Evolutionary conservation across 805 yeast genomes (phyloP), one percentile per base, ranked within the genome.

Genomic region (Millerozyma miso): DNA sequence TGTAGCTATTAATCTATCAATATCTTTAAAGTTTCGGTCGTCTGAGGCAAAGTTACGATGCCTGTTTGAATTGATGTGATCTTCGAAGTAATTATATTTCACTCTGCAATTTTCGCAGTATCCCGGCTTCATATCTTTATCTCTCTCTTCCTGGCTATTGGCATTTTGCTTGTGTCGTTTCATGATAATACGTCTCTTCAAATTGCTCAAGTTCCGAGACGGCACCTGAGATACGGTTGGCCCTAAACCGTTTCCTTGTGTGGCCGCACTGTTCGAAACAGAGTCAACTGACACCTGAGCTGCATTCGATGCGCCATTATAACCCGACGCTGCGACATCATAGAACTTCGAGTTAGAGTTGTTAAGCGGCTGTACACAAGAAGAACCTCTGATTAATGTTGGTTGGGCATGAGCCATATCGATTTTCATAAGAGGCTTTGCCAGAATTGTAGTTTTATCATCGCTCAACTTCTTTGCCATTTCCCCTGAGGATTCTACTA

Each of bases 101-200:
- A 84, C 85, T 18, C 91, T 73, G 63, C 99, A 91, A 58, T 91
- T 91, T 59, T 91, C 99, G 65, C 99, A 91, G 62, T 87, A 90
- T 0, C 97, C 97, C 0, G 91, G 77, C 39, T 63, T 64, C 35
- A 58, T 43, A 32, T 67, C 73, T 39, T 60, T 61, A 31, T 59
- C 62, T 42, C 53, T 57, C 15, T 43, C 46, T 7, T 52, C 52
- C 6, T 45, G 53, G 2, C 51, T 38, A 16, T 35, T 39, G 10
- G 34, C 31, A 26, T 48, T 47, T 47, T 57, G 61, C 42, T 58
- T 59, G 43, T 67, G 70, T 45, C 60, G 66, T 49, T 70, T 68
- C 61, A 63, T 61, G 50, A 67, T 63, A 19, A 74, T 65, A 51
- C 79, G 65, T 43, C 75, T 61, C 45, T 74, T 73, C 49, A 76